These are phyloP conservation scores for Sutorius australiensis DNA, from an alignment of 768 basidiomycete species.

Conservation along the genomic window DNA sequence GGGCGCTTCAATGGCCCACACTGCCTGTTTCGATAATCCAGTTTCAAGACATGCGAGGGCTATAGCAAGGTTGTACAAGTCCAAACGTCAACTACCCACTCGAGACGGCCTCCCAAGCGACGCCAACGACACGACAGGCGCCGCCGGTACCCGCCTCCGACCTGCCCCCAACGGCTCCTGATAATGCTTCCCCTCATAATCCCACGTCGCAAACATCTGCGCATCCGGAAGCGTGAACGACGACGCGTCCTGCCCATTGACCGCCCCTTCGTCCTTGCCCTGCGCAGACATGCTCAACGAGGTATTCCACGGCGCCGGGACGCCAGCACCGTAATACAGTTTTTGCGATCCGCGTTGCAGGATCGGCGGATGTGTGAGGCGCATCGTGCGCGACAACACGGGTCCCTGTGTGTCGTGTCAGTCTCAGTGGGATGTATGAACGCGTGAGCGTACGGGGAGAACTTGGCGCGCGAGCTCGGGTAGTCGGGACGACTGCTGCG, in stretches of 20 bases:
- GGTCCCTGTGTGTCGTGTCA: constrained; percentile 39
- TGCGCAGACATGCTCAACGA: constrained; percentile 15
- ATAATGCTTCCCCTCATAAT: constrained; percentile 42
- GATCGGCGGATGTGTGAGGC: constrained; percentile 62
- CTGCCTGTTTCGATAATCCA: no score
- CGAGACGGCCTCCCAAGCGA: constrained; percentile 21
- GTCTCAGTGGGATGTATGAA: not conserved
- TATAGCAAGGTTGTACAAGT: no score
- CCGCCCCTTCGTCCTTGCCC: constrained; percentile 20
- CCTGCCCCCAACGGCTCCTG: constrained; percentile 34
- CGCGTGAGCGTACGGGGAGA: constrained; percentile 52
- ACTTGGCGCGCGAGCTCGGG: constrained; percentile 64
- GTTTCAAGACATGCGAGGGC: no score
- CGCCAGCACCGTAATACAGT: constrained; percentile 39
- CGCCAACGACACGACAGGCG: constrained; percentile 19
- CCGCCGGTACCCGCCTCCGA: constrained; percentile 22
- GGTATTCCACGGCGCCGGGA: constrained; percentile 46
- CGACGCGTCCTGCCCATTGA: constrained; percentile 24
- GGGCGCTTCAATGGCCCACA: no score
- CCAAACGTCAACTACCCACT: constrained; percentile 15
- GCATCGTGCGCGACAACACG: constrained; percentile 56
- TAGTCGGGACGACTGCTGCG: constrained; percentile 60
- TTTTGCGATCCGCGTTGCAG: constrained; percentile 46
- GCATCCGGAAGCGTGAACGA: constrained; percentile 42
- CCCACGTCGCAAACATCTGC: constrained; percentile 50